phyloP scores from a whole-genome alignment of 495 filamentous ascomycete species.

The Friedmanniomyces simplex region DNA sequence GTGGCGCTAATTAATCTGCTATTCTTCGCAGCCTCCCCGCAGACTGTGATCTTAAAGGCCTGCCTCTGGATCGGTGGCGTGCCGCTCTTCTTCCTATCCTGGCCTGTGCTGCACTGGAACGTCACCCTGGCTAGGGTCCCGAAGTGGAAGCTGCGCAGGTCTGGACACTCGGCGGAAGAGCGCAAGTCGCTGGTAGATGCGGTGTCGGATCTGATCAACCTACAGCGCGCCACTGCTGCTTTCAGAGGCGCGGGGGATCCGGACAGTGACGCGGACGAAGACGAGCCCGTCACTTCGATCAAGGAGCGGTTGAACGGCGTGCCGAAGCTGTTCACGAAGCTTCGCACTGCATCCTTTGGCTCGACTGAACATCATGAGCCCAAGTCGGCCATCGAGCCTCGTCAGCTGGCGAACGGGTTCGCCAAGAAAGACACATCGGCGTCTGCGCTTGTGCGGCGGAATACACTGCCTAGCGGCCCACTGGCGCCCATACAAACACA shows the following conservation, averaged over 20 bases:
- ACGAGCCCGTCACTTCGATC: constrained; percentile 13
- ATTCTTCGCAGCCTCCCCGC: constrained; percentile 67
- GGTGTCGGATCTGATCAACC: constrained; percentile 25
- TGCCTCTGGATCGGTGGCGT: constrained; percentile 84
- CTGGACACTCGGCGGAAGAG: constrained; percentile 37
- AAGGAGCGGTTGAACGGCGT: constrained; percentile 9
- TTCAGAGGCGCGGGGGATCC: constrained; percentile 29
- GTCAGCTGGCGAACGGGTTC: background rate
- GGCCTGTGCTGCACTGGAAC: constrained; percentile 71
- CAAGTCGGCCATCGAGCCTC: constrained; percentile 17
- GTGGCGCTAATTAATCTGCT: constrained; percentile 72
- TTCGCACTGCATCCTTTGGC: background rate
- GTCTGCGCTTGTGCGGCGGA: constrained; percentile 39
- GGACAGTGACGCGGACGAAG: constrained; percentile 39
- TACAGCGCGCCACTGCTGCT: constrained; percentile 13
- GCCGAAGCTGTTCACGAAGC: constrained; percentile 2
- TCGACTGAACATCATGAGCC: background rate
- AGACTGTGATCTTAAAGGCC: constrained; percentile 69
- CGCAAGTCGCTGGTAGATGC: constrained; percentile 41
- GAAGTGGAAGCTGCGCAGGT: constrained; percentile 72
- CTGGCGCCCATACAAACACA: constrained; percentile 41
- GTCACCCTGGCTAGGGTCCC: constrained; percentile 79
- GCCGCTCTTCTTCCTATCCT: constrained; percentile 59
- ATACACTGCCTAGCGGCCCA: constrained; percentile 33
- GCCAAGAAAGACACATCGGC: background rate